Percentiles rank a stretch among this genome's conserved stretches.
These are phyloP conservation scores for Phytophthora cajani DNA, from an alignment of 352 stramenopile genomes.

Conservation along the genomic window DNA sequence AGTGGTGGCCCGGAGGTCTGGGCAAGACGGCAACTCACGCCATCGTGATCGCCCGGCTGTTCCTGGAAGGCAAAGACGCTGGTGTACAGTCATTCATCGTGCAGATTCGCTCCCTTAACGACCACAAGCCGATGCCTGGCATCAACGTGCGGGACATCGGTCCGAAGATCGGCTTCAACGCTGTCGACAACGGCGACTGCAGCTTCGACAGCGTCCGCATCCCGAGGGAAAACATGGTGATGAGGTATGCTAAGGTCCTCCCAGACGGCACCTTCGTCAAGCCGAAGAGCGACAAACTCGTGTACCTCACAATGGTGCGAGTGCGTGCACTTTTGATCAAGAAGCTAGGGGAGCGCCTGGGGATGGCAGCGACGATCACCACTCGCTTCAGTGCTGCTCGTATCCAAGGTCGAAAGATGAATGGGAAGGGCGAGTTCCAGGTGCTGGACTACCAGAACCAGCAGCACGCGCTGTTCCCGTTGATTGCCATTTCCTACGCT, in stretches of 20 bases:
- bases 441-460: neutral
- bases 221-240: neutral
- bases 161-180: neutral
- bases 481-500: neutral
- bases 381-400: neutral
- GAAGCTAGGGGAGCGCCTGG: neutral
- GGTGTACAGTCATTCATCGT: neutral
- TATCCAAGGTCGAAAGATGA: neutral
- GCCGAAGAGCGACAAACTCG: neutral
- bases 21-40: neutral
- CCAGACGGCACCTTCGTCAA: neutral
- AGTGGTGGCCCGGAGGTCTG: slow-evolving; percentile 3
- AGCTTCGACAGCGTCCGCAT: neutral
- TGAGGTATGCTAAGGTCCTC: neutral
- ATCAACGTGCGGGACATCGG: slow-evolving; percentile 5
- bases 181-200: neutral
- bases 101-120: neutral
- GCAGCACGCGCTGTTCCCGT: neutral
- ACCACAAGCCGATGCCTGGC: neutral
- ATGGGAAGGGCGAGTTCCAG: neutral
- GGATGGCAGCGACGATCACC: neutral
- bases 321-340: neutral
- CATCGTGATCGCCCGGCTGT: neutral
- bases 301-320: neutral
- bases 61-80: neutral